A percentile compares a stretch with the other conserved stretches of the same genome.
phyloP scores from a whole-genome alignment of 2,329 filamentous ascomycete genomes.

The Penicillium sp. region DNA sequence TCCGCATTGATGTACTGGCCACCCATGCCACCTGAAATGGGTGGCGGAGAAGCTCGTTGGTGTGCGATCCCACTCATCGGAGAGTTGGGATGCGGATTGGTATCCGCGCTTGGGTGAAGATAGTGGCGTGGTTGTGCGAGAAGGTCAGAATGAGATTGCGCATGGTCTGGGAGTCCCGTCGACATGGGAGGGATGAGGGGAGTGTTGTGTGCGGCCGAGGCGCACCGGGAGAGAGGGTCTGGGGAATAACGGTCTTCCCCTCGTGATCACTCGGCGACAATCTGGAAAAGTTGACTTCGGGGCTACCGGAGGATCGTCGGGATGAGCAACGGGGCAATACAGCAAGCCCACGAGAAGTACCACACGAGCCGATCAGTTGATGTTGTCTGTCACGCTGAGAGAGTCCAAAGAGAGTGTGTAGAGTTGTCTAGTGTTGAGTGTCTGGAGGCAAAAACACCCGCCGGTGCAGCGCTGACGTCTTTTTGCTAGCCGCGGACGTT shows the following conservation, averaged over 20 bases:
- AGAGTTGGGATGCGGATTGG: slow-evolving; percentile 21
- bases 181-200: slow-evolving; percentile 27
- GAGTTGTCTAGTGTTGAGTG: no score
- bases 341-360: background rate
- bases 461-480: slow-evolving; percentile 22
- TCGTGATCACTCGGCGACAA: slow-evolving; percentile 33
- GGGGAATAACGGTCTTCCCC: slow-evolving; percentile 24
- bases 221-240: slow-evolving; percentile 20
- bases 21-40: slow-evolving; percentile 24
- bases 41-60: slow-evolving; percentile 23
- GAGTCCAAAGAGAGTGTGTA: slow-evolving; percentile 4
- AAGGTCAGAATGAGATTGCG: slow-evolving; percentile 23
- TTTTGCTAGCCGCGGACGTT: slow-evolving; percentile 14
- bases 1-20: slow-evolving; percentile 19
- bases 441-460: slow-evolving; percentile 1
- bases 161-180: slow-evolving; percentile 35
- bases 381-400: background rate
- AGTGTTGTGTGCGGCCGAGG: slow-evolving; percentile 22
- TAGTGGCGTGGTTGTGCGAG: slow-evolving; percentile 12
- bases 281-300: slow-evolving; percentile 28
- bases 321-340: background rate
- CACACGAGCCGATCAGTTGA: background rate
- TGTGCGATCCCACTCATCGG: slow-evolving; percentile 40
- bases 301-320: slow-evolving; percentile 33
- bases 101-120: slow-evolving; percentile 18